A percentile compares a stretch with the other conserved stretches of the same genome.
These are phyloP conservation scores for Trichoderma sp. DNA, from an alignment of 2,329 filamentous ascomycete species.

Conservation along the genomic window DNA sequence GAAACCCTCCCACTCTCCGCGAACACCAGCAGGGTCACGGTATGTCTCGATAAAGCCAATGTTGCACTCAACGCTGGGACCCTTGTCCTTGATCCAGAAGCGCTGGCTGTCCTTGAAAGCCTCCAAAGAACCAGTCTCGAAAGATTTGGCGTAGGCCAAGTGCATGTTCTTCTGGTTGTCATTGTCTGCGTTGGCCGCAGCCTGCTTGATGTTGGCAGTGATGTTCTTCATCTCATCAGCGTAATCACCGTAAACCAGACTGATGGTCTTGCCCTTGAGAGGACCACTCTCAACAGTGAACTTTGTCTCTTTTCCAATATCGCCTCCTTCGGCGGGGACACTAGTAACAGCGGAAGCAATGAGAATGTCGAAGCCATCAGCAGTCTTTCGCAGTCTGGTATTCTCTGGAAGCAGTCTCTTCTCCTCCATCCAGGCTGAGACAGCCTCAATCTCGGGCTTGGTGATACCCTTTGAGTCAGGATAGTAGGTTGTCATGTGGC, in stretches of 20 bases:
- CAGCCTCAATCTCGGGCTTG: conserved; percentile 71
- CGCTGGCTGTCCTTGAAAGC: conserved; percentile 81
- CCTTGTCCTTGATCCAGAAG: conserved; percentile 82
- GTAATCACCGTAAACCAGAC: conserved; percentile 76
- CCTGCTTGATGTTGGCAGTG: conserved; percentile 67
- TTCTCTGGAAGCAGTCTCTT: conserved; percentile 76
- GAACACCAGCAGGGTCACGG: conserved; percentile 77
- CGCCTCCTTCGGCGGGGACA: conserved; percentile 65
- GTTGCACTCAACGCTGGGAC: conserved; percentile 78
- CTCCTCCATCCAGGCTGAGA: conserved; percentile 73
- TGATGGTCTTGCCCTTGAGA: conserved; percentile 69
- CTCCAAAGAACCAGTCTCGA: conserved; percentile 72
- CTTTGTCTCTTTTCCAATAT: conserved; percentile 67
- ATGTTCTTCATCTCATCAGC: conserved; percentile 71
- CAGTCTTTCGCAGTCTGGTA: conserved; percentile 71
- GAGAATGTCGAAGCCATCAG: conserved; percentile 70
- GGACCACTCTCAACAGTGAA: conserved; percentile 63
- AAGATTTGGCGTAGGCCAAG: conserved; percentile 73
- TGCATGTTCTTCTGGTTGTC: conserved; percentile 76
- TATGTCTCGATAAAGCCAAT: conserved; percentile 88
- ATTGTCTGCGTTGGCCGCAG: conserved; percentile 71
- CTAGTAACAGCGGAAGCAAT: conserved; percentile 70
- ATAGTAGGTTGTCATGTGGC: conserved; percentile 82
- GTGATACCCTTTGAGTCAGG: conserved; percentile 75
- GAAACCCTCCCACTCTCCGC: conserved; percentile 86